These are phyloP conservation scores for Aristolochia californica DNA, from an alignment of 164 flowering plant species.

Conservation along the genomic window DNA sequence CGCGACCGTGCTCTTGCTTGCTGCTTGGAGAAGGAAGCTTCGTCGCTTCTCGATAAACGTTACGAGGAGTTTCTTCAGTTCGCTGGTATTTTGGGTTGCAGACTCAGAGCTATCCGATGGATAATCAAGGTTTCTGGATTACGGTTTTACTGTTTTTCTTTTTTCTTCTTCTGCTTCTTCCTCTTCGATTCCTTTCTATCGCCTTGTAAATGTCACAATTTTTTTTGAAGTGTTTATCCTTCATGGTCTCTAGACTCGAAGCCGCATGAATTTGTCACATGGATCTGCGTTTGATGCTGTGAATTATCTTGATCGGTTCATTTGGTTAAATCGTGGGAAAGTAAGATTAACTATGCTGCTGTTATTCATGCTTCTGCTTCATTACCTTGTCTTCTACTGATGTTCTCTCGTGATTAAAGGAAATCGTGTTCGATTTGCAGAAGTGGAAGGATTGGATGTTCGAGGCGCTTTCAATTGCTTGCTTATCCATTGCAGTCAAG, in stretches of 20 bases:
- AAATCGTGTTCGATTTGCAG: constrained; percentile 15
- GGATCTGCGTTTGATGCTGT: constrained; percentile 38
- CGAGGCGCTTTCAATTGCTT: constrained; percentile 44
- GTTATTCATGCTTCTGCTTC: neutral
- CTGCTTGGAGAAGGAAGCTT: constrained; percentile 31
- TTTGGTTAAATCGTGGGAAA: constrained; percentile 27
- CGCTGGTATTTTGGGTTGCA: constrained; percentile 14
- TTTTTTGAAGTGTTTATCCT: no score
- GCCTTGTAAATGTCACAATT: no score
- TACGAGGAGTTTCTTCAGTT: constrained; percentile 21
- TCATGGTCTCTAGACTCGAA: constrained; percentile 18
- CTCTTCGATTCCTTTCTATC: neutral
- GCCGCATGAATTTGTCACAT: constrained; percentile 31
- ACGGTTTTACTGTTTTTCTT: neutral
- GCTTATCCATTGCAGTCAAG: constrained; percentile 57
- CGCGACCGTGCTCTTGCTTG: constrained; percentile 19
- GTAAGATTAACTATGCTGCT: constrained; percentile 18
- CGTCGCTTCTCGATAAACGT: constrained; percentile 27
- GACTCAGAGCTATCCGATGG: constrained; percentile 38
- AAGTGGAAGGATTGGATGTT: constrained; percentile 38
- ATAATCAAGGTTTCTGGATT: constrained; percentile 37
- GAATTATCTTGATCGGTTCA: constrained; percentile 57
- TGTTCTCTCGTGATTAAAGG: neutral
- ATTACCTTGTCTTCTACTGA: neutral
- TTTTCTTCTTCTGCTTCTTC: neutral